These are phyloP conservation scores for Alternaria panax DNA, from an alignment of 2,329 filamentous ascomycete species.

Conservation along the genomic window DNA sequence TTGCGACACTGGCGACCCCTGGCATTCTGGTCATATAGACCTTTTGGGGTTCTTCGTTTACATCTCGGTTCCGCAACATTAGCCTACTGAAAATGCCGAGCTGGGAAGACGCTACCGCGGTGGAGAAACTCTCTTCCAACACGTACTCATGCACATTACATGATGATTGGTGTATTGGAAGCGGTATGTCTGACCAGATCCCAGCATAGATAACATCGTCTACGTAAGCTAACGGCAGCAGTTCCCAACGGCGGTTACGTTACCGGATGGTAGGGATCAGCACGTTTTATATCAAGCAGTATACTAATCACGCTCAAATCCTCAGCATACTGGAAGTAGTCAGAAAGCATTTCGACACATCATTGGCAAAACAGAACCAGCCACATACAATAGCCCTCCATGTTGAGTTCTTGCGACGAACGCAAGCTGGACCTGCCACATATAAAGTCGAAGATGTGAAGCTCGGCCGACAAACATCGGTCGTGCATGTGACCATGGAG, in stretches of 20 bases:
- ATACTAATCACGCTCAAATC: conserved; percentile 1
- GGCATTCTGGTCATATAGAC: neutral
- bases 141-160: conserved; percentile 65
- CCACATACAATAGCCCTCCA: conserved; percentile 71
- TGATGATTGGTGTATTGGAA: conserved; percentile 71
- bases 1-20: neutral
- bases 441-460: conserved; percentile 70
- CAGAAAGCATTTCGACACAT: conserved; percentile 64
- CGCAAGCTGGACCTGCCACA: conserved; percentile 62
- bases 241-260: conserved; percentile 77
- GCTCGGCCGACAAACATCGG: conserved; percentile 68
- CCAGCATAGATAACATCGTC: neutral
- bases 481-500: conserved; percentile 68
- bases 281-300: neutral
- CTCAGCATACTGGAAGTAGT: conserved; percentile 65
- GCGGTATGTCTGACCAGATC: conserved; percentile 54
- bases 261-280: conserved; percentile 54
- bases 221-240: conserved; percentile 39
- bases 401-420: conserved; percentile 70
- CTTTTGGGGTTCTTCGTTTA: neutral
- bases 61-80: neutral
- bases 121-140: conserved; percentile 61
- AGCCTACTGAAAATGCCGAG: conserved; percentile 39
- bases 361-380: conserved; percentile 65
- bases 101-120: conserved; percentile 58